These are phyloP conservation scores for Carpinus fangiana DNA, from an alignment of 306 rosid species.

Conservation along the genomic window DNA sequence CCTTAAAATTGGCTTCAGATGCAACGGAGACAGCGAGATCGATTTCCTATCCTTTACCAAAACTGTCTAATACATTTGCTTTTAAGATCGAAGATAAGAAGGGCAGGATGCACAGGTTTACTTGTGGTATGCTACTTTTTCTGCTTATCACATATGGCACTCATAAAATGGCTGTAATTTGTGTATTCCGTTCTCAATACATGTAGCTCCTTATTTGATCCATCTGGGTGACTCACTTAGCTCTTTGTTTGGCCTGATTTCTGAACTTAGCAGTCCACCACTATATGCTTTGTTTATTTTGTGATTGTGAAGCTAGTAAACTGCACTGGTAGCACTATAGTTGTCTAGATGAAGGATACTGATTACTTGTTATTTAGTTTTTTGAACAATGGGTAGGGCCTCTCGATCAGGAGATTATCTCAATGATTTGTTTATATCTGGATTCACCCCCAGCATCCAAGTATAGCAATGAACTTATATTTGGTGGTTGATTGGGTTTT, in stretches of 20 bases:
- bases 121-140: slow-evolving; percentile 62
- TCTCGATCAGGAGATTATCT: background rate
- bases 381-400: background rate
- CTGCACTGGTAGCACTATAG: background rate
- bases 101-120: slow-evolving; percentile 83
- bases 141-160: slow-evolving; percentile 14
- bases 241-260: slow-evolving; percentile 7
- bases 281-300: background rate
- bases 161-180: background rate
- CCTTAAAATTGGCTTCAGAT: slow-evolving; percentile 73
- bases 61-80: slow-evolving; percentile 49
- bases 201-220: slow-evolving; percentile 9
- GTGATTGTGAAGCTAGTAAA: background rate
- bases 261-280: background rate
- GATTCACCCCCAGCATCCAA: background rate
- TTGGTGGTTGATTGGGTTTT: slow-evolving; percentile 28
- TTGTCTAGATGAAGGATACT: background rate
- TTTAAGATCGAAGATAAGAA: slow-evolving; percentile 77
- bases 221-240: background rate
- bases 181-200: slow-evolving; percentile 7
- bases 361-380: background rate
- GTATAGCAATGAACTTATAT: slow-evolving; percentile 6
- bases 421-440: background rate
- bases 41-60: slow-evolving; percentile 34
- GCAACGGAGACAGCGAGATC: slow-evolving; percentile 68